Base-by-base conservation (phyloP, 352 stramenopile species). In the Phytophthora hybrid region DNA sequence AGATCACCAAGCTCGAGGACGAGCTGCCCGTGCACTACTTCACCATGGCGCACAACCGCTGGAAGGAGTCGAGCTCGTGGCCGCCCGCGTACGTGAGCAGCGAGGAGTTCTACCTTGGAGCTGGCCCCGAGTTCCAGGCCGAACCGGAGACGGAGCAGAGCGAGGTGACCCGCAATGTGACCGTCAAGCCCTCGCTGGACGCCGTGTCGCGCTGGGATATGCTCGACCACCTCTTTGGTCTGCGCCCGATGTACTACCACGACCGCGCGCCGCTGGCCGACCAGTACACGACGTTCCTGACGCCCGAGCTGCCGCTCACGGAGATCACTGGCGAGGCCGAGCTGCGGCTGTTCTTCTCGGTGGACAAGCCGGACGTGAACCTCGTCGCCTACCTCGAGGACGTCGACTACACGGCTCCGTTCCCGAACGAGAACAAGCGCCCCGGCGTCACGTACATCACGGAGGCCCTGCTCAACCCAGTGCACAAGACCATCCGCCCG, bases 1-100 rank as follows among this genome's bases (percentile, higher is more conserved):
- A 79, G 60, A 74, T 90, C 52, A 79, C 85, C 18, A 74, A 78
- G 53, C 37, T 94, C n/a, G 82, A 92, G 37, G 77, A 85, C 6
- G 89, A 95, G 44, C 77, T 91, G 56, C 85, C 87, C 26, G 85
- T 95, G 56, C 89, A 95, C 78, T 95, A 93, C 76, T 95, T 85
- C 72, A 89, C 87, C 16, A 69, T 94, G 53, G 89, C 87, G 16
- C 87, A 95, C 76, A 85, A 86, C 65, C 83, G 82, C 60, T 95
- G 89, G 89, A 93, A 94, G 68, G 78, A 84, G 55, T 80, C 74
- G 16, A 75, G 58, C 37, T 77, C 71, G 49, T 95, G 89, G 89
- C 89, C 89, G 31, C 89, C 89, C 18, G 66, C 77, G 23, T 82
- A 92, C 56, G 7, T 95, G 31, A 80, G 71, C 60, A 73, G 89